phyloP scores from a whole-genome alignment of 2,329 filamentous ascomycete species.

The Monilinia polystroma region DNA sequence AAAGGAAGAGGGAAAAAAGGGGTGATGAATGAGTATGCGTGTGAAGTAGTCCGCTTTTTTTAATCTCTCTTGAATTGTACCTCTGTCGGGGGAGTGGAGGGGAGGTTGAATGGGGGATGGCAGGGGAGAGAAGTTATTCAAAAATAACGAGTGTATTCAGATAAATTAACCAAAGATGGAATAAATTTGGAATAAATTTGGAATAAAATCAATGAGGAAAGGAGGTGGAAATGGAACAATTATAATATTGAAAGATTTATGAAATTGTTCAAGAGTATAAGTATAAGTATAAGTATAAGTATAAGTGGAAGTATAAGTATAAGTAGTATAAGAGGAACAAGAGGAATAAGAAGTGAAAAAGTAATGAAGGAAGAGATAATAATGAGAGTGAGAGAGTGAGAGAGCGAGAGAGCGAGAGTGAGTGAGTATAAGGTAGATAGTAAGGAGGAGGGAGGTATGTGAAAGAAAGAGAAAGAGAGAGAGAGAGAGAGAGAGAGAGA shows the following conservation, averaged over 20 bases:
- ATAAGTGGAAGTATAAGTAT: not conserved
- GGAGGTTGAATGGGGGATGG: not conserved
- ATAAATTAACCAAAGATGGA: constrained; percentile 22
- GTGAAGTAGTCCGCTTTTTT: too few relatives aligned
- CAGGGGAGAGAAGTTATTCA: not conserved
- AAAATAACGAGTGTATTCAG: not conserved
- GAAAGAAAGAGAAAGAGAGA: not conserved
- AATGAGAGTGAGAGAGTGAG: not conserved
- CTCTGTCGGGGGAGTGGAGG: too few relatives aligned
- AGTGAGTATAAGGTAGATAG: not conserved
- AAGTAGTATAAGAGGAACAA: not conserved
- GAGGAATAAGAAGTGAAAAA: not conserved
- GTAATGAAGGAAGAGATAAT: not conserved
- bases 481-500: not conserved
- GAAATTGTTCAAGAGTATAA: not conserved
- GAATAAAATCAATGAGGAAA: constrained; percentile 17
- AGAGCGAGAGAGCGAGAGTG: not conserved
- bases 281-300: not conserved
- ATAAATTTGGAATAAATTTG: constrained; percentile 18
- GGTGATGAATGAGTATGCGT: not conserved
- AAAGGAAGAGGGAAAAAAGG: constrained; percentile 5
- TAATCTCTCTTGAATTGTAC: too few relatives aligned
- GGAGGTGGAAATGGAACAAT: constrained; percentile 9
- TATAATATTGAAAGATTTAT: constrained; percentile 6
- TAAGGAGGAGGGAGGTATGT: not conserved